Base-by-base conservation (phyloP, 2,329 filamentous ascomycete genomes). In the Plenodomus tracheiphilus region DNA sequence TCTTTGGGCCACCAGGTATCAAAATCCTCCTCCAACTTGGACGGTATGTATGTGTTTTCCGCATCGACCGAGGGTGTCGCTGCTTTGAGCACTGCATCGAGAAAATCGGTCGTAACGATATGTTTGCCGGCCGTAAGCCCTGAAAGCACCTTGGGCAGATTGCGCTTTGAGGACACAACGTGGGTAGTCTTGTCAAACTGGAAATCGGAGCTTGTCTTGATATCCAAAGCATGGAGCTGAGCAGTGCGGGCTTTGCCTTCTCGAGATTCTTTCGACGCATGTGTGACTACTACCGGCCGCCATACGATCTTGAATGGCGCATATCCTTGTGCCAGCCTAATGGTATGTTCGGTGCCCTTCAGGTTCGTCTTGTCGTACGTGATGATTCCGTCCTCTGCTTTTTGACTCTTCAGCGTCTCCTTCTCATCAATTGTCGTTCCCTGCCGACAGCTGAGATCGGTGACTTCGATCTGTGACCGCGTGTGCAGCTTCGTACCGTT, bases 121-220 rank as follows among this genome's bases (percentile, higher is more conserved):
- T 85, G 84, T 70, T 82, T 87, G 13, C 84, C 91, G 62, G 91
- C 88, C 32, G 97, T 86, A 9, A 99, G 78, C 2, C 90, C 93
- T 66, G 95, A 91, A 2, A 99, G 78, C 0, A 89, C 90, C 58
- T 91, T 91, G 0, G 92, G 83, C 0, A 91, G 93, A 69, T 97
- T 99, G 40, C 94, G 83, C 73, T 96, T 97, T 69, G 85, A 89
- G 7, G 90, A 86, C 28, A 97, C 85, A 10, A 96, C 88, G 71
- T 97, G 92, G 0, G 93, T 96, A 0, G 93, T 97, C 21, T 81
- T 75, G 15, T 77, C 80, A 20, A 81, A 75, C 19, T 88, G 75
- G 70, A 91, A 97, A 3, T 91, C 86, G 37, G 83, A 79, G 13
- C 88, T 77, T 13, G 91, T 86, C 71, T 97, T 97, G 71, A 97